Base-by-base conservation (phyloP, 495 filamentous ascomycete species). In the Aspergillus asperescens region DNA sequence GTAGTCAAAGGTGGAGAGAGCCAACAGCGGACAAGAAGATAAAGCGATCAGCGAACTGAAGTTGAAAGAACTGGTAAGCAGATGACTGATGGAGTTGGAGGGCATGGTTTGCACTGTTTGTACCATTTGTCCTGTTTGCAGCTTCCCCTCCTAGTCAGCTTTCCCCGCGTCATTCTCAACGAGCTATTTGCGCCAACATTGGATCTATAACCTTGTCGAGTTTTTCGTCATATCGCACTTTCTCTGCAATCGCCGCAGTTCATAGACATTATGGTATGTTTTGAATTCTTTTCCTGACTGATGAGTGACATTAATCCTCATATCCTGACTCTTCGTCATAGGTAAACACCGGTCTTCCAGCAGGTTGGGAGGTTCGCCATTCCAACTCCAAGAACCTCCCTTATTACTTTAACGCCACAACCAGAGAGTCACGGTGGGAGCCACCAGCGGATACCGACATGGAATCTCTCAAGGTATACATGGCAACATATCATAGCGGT, bases 381-480 rank as follows among this genome's bases (percentile, higher is more conserved):
- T 94, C 88, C 66, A 92, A 95, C 73, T 91, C 88, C 67, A 97
- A 95, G 74, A 94, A 93, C 69, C 87, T 97, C 13, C 93, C 93
- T 29, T 98, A 98, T 75, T 98, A 96, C 73, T 97, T 95, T 85
- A 93, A 95, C 71, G 69, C 85, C 22, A 67, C 66, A 23, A 87
- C 87, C 41, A 89, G 88, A 62, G 82, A 85, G 59, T 97, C 93
- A 44, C 81, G 87, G 67, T 98, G 93, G 93, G 92, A 97, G 60
- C 93, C 93, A 4, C 93, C 93, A 20, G 58, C 76, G 8, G 89
- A 84, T 37, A 89, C 91, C 35, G 86, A 98, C 72, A 81, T 86
- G 39, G 89, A 96, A 55, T 88, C 86, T 66, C 81, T 98, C 29
- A 97, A 96, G 76, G 60, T 76, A 18, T 96, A 94, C 76, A 97